Percentiles rank a stretch among this genome's conserved stretches.
phyloP scores from a whole-genome alignment of 2,329 filamentous ascomycete species.

The Pyrenochaeta sp. region DNA sequence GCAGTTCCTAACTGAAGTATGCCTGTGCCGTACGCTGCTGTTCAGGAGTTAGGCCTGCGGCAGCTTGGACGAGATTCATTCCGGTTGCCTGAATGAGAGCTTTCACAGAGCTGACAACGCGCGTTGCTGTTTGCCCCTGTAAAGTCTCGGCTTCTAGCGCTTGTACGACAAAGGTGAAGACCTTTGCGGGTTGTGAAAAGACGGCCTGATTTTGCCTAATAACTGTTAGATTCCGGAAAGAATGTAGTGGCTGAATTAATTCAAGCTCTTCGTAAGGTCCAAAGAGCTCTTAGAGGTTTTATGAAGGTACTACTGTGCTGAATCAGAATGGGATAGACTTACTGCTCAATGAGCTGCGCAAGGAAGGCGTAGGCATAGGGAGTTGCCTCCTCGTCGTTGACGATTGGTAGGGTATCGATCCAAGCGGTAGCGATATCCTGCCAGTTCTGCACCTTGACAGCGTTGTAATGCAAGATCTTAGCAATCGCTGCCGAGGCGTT shows the following conservation, averaged over 20 bases:
- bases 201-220: conserved; percentile 84
- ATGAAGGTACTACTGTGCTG: background rate
- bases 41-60: conserved; percentile 79
- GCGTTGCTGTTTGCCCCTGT: conserved; percentile 80
- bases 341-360: conserved; percentile 92
- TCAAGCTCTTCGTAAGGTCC: background rate
- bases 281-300: background rate
- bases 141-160: conserved; percentile 91
- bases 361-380: conserved; percentile 96
- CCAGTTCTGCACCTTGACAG: conserved; percentile 75
- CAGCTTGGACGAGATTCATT: conserved; percentile 77
- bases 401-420: conserved; percentile 89
- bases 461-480: conserved; percentile 94
- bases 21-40: conserved; percentile 80
- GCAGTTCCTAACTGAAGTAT: conserved; percentile 71
- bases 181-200: conserved; percentile 76
- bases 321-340: conserved; percentile 58
- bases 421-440: conserved; percentile 83
- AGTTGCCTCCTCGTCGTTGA: conserved; percentile 95
- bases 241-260: too few species aligned
- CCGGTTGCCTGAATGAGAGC: conserved; percentile 76
- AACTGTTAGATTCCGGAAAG: background rate
- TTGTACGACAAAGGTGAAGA: conserved; percentile 85
- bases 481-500: conserved; percentile 96
- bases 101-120: conserved; percentile 81